These are phyloP conservation scores for Quercus glauca DNA, from an alignment of 306 rosid species.

Conservation along the genomic window DNA sequence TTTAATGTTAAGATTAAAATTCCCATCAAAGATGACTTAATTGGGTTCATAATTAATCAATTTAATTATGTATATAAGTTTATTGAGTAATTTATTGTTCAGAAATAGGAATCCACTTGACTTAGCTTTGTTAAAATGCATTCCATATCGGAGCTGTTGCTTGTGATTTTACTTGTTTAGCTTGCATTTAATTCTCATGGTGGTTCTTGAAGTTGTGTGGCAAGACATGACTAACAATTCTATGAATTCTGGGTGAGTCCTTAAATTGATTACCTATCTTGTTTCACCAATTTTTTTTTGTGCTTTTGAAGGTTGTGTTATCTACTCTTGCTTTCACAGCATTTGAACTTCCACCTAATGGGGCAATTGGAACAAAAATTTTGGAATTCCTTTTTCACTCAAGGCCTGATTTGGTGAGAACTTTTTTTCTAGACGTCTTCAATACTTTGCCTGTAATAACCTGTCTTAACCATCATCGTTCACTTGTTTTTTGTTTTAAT, in stretches of 20 bases:
- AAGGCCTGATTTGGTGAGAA: constrained; percentile 89
- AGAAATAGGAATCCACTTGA: background rate
- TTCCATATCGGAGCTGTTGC: background rate
- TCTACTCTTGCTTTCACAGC: constrained; percentile 97
- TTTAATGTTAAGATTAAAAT: background rate
- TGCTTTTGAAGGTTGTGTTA: constrained; percentile 71
- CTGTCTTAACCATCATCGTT: background rate
- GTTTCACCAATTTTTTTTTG: background rate
- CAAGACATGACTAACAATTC: background rate
- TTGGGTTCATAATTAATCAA: background rate
- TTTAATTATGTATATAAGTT: background rate
- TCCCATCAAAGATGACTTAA: background rate
- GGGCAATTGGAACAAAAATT: constrained; percentile 86
- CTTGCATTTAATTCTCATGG: background rate
- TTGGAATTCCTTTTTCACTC: constrained; percentile 92
- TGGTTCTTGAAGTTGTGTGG: background rate
- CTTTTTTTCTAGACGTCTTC: background rate
- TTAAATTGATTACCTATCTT: constrained; percentile 6
- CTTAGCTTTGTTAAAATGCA: constrained; percentile 8
- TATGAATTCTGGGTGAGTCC: background rate
- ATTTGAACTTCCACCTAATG: constrained; percentile 98
- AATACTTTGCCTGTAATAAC: background rate
- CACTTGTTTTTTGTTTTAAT: background rate
- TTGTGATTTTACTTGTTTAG: background rate
- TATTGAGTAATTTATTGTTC: constrained; percentile 6